A percentile compares a stretch with the other conserved stretches of the same genome.
Conservation (phyloP, 1,139 yeast species). For the Blastobotrys raffinosifermentans region DNA sequence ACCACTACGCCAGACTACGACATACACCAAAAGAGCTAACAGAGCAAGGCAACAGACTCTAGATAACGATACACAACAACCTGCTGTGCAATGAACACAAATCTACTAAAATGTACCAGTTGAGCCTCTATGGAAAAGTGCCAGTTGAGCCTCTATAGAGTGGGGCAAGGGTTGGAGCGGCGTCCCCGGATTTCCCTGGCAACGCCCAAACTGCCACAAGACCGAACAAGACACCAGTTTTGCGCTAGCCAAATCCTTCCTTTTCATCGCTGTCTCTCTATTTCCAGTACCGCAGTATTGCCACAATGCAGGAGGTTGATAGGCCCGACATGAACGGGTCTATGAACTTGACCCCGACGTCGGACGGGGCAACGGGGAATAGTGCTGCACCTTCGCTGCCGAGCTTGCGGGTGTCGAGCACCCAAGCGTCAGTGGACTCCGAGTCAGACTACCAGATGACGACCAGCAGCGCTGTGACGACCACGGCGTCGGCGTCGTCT, state of each 20-base stretch:
- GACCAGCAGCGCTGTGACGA: slow-evolving; percentile 7
- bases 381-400: background rate
- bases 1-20: too few species aligned
- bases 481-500: slow-evolving; percentile 8
- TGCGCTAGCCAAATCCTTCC: slow-evolving; percentile 2
- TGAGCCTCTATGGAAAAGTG: too few species aligned
- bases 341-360: slow-evolving; percentile 6
- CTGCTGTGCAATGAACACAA: too few species aligned
- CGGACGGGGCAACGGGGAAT: slow-evolving; percentile 1
- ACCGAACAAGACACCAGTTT: background rate
- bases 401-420: slow-evolving; percentile 17
- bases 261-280: background rate
- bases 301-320: too few species aligned
- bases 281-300: too few species aligned
- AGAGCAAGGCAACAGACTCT: too few species aligned
- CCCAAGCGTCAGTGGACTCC: slow-evolving; percentile 32
- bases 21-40: too few species aligned
- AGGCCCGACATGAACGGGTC: background rate
- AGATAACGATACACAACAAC: too few species aligned
- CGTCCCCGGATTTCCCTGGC: background rate
- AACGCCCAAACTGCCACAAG: background rate
- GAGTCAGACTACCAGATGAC: slow-evolving; percentile 29
- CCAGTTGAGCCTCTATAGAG: too few species aligned
- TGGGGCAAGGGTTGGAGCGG: background rate
- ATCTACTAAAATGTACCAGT: too few species aligned